These are phyloP conservation scores for Mycosphaerelloides madeirae DNA, from an alignment of 2,329 filamentous ascomycete genomes.

Conservation along the genomic window DNA sequence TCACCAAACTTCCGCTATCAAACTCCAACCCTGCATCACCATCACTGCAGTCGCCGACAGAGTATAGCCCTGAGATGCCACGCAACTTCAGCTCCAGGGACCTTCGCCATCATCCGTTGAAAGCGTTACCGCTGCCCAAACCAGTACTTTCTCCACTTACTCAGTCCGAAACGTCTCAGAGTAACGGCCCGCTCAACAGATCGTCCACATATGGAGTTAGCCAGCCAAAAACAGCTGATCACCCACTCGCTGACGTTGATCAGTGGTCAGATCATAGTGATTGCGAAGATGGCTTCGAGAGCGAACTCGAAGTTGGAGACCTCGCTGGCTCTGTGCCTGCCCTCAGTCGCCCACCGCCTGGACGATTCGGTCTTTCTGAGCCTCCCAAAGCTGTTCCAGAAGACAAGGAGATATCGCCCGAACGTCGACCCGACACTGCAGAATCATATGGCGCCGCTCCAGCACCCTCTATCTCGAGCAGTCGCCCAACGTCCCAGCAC, in stretches of 20 bases:
- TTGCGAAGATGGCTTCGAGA: constrained; percentile 19
- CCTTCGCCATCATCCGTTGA: constrained; percentile 26
- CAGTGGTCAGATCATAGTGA: constrained; percentile 28
- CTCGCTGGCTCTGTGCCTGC: constrained; percentile 24
- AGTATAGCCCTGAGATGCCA: constrained; percentile 23
- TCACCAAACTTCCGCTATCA: constrained; percentile 11
- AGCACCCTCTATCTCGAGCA: constrained; percentile 30
- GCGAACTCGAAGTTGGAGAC: constrained; percentile 25
- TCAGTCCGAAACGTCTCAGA: constrained; percentile 13
- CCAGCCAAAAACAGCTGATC: constrained; percentile 16
- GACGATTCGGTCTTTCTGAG: constrained; percentile 28
- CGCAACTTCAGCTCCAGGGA: constrained; percentile 22
- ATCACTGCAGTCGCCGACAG: constrained; percentile 24
- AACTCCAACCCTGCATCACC: constrained; percentile 19
- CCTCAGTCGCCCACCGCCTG: constrained; percentile 23
- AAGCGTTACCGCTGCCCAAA: constrained; percentile 30
- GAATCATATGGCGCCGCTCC: constrained; percentile 30
- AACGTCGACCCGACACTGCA: constrained; percentile 28
- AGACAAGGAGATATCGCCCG: constrained; percentile 33
- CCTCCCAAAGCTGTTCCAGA: constrained; percentile 33
- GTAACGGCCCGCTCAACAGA: constrained; percentile 31
- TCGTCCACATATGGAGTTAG: constrained; percentile 32
- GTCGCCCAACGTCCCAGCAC: constrained; percentile 24
- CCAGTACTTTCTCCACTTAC: constrained; percentile 29
- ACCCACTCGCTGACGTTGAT: constrained; percentile 22